Evolutionary conservation across 116 monocot genomes (phyloP).

Genomic region (Iris pallida): DNA sequence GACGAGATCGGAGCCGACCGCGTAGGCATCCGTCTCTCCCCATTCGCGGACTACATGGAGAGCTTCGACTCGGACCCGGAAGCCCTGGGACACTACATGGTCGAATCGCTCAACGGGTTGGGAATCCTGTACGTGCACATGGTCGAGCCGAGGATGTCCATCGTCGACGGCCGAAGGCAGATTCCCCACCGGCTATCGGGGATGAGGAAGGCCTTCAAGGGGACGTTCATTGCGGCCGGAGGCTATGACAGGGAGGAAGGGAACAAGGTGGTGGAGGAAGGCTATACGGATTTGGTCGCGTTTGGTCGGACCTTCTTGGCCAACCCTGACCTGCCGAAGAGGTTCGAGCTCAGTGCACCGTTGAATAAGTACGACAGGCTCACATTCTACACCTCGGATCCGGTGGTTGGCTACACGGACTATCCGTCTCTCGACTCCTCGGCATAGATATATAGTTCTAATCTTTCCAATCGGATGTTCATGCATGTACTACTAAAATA

Average conservation of each 20-base stretch:
- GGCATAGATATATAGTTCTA: too few relatives aligned
- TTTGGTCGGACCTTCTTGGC: not conserved
- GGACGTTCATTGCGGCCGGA: not conserved
- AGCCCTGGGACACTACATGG: not conserved
- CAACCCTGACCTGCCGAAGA: not conserved
- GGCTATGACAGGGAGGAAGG: not conserved
- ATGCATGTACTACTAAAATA: not conserved
- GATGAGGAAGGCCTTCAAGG: not conserved
- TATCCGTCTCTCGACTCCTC: not conserved
- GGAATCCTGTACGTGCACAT: not conserved
- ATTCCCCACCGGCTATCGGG: not conserved
- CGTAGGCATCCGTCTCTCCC: not conserved
- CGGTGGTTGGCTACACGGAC: not conserved
- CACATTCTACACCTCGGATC: not conserved
- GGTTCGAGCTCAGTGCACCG: not conserved
- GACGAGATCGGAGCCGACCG: constrained; percentile 1
- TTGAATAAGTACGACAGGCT: not conserved
- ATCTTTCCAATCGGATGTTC: too few relatives aligned
- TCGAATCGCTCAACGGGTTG: not conserved
- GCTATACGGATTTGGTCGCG: not conserved
- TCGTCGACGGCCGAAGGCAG: not conserved
- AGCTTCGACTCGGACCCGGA: not conserved
- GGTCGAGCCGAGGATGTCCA: not conserved
- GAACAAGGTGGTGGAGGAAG: not conserved
- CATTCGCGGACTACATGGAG: not conserved